Conservation (phyloP, 2,329 filamentous ascomycete genomes). For the Hymenoscyphus occultus region DNA sequence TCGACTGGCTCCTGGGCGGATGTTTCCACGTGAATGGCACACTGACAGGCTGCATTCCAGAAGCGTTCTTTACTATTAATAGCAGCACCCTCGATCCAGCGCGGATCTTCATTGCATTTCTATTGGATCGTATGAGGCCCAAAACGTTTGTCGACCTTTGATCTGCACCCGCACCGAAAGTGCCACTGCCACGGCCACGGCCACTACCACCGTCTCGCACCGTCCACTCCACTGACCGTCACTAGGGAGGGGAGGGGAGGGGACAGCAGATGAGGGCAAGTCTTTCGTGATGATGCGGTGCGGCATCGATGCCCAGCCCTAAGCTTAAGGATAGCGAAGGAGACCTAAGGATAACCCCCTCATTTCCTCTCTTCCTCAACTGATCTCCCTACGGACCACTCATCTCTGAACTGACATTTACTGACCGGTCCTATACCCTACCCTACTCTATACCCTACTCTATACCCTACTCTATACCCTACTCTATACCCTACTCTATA, state of each 20-base stretch:
- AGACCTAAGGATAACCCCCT: not conserved
- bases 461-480: no score
- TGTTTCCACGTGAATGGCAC: not conserved
- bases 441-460: no score
- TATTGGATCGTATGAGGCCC: not conserved
- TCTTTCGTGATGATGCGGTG: not conserved
- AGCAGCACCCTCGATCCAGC: not conserved
- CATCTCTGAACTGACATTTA: no score
- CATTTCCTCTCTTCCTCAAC: not conserved
- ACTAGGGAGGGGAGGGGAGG: not conserved
- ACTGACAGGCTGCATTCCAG: not conserved
- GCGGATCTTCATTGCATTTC: not conserved
- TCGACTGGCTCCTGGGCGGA: not conserved
- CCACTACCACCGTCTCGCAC: not conserved
- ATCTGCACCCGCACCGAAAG: constrained; percentile 5
- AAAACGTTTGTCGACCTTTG: constrained; percentile 18
- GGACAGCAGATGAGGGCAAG: not conserved
- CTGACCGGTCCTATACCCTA: not conserved
- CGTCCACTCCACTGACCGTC: not conserved
- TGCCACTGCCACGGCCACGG: not conserved
- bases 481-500: no score
- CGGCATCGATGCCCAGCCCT: constrained; percentile 4
- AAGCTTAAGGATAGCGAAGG: no score
- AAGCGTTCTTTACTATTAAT: not conserved
- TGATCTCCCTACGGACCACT: not conserved